These are phyloP conservation scores for Arctium minus DNA, from an alignment of 129 eudicot species.

Conservation along the genomic window DNA sequence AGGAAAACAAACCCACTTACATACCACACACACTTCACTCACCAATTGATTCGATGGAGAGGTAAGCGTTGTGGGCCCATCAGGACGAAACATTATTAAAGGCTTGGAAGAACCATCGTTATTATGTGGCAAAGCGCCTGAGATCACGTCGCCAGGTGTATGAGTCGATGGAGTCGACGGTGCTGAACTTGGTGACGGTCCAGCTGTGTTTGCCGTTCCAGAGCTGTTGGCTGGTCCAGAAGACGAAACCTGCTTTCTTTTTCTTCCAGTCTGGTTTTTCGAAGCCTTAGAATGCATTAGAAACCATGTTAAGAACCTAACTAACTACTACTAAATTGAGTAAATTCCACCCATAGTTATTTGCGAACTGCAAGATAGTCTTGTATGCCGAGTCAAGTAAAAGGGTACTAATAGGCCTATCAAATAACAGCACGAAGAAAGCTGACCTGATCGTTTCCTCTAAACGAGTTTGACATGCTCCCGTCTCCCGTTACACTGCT, in stretches of 20 bases:
- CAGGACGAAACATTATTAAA: conserved; percentile 77
- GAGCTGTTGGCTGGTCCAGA: conserved; percentile 99
- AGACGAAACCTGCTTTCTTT: conserved; percentile 90
- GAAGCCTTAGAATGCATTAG: conserved; percentile 42
- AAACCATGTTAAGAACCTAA: conserved; percentile 33
- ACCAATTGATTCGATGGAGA: conserved; percentile 93
- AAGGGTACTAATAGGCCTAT: not conserved
- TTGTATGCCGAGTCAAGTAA: not conserved
- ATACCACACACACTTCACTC: conserved; percentile 24
- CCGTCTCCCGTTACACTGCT: conserved; percentile 80
- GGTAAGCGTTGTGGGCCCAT: conserved; percentile 70
- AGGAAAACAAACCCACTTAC: not conserved
- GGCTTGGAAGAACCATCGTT: conserved; percentile 67
- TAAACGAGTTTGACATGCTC: conserved; percentile 83
- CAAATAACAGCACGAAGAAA: not conserved
- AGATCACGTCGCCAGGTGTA: conserved; percentile 69
- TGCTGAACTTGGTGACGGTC: conserved; percentile 71
- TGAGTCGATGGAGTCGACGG: conserved; percentile 84
- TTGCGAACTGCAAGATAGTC: not conserved
- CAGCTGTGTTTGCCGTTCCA: conserved; percentile 92
- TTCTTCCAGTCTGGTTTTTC: conserved; percentile 79
- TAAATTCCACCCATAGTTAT: not conserved
- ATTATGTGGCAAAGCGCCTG: conserved; percentile 58
- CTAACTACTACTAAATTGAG: not conserved
- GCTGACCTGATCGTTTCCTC: conserved; percentile 95